Base-by-base conservation (phyloP, 73 alveolate genomes). In the Urostyla sp. region DNA sequence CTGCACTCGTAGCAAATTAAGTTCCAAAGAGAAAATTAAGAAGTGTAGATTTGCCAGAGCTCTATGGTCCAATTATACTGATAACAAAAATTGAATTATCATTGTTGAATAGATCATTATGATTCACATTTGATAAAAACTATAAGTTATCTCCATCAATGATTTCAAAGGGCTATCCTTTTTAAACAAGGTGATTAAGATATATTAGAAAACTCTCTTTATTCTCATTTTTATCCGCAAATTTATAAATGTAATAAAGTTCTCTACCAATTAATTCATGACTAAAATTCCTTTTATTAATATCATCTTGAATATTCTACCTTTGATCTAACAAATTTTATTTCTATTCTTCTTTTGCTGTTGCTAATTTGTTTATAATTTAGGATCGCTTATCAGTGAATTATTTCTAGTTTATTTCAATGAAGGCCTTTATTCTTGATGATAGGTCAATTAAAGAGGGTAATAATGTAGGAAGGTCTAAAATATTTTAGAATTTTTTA, bases 51-150 rank as follows among this genome's bases (percentile, higher is more conserved):
- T 80, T 80, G 46, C 90, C 90, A n/a, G 75, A 44, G 60, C 80
- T 53, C 50, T 80, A 73, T 37, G 78, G 86, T 1, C 90, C 90
- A 37, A 80, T 66, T 37, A 80, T 85, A 1, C 73, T 35, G 79
- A 80, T 67, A 36, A 80, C 90, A 20, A 67, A 46, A 15, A 40
- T 46, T 23, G 15, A 24, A 24, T 23, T 6, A 20, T 5, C 13
- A 5, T 27, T 26, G 10, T 27, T 13, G 21, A 8, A 21, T 13
- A 18, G 15, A 7, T n/a, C n/a, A n/a, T n/a, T n/a, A n/a, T 26
- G 24, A 20, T 21, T 13, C 20, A 21, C 26, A 5, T 55, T 27
- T 6, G 5, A 20, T 13, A 55, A 8, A 23, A 55, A 55, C 18
- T 13, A 15, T 11, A 55, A 23, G 7, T n/a, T 55, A 20, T 55